phyloP scores from a whole-genome alignment of 306 rosid species.

The Cicer judaicum region DNA sequence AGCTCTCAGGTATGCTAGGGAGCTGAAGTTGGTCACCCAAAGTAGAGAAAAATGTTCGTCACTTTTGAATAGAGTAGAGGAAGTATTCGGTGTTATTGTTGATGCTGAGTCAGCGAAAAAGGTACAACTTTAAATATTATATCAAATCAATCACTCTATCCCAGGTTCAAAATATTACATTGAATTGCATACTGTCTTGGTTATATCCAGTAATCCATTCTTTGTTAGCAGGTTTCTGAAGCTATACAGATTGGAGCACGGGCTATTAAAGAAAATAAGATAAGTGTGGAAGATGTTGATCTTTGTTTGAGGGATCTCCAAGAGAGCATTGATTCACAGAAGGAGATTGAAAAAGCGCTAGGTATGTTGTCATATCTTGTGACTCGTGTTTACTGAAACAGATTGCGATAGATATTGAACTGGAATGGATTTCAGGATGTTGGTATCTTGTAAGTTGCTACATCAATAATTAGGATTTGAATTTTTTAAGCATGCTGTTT shows the following conservation, averaged over 20 bases:
- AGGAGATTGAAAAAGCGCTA: constrained; percentile 72
- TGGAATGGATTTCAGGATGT: constrained; percentile 37
- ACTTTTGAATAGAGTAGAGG: constrained; percentile 86
- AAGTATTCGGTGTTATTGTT: constrained; percentile 66
- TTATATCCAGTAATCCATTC: constrained; percentile 28
- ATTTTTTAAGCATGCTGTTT: constrained; percentile 10
- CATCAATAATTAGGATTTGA: constrained; percentile 28
- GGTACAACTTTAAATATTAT: constrained; percentile 50
- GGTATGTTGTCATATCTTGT: constrained; percentile 56
- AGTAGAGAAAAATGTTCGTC: constrained; percentile 78
- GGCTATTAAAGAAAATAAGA: constrained; percentile 74
- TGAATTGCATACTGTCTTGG: constrained; percentile 34
- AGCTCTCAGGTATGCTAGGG: constrained; percentile 84
- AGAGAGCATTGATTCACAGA: constrained; percentile 77
- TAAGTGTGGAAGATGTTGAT: constrained; percentile 75
- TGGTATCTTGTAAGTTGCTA: constrained; percentile 22
- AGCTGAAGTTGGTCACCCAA: constrained; percentile 63
- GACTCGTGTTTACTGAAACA: constrained; percentile 21
- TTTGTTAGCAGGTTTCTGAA: constrained; percentile 76
- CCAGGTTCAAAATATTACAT: constrained; percentile 23
- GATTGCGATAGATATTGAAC: constrained; percentile 28
- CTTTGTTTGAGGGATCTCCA: constrained; percentile 74
- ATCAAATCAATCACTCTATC: neutral
- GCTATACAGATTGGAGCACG: constrained; percentile 88
- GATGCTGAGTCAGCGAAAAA: constrained; percentile 84